These are phyloP conservation scores for Castanea sativa DNA, from an alignment of 306 rosid species.

Conservation along the genomic window DNA sequence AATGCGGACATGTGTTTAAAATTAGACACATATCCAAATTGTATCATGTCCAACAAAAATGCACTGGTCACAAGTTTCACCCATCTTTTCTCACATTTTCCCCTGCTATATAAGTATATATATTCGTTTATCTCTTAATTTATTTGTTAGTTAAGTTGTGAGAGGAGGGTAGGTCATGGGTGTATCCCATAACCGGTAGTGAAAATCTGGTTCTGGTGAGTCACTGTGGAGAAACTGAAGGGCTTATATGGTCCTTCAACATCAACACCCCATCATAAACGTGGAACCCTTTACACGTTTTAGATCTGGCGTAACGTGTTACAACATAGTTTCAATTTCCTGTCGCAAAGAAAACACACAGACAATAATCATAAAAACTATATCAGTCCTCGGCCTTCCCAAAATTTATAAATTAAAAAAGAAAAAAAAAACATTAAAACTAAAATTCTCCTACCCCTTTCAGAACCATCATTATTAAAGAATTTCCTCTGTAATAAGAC, in stretches of 20 bases:
- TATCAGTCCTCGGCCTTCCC: constrained; percentile 55
- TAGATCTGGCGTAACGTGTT: constrained; percentile 42
- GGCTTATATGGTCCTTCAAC: constrained; percentile 53
- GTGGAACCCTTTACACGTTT: constrained; percentile 55
- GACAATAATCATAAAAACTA: constrained; percentile 39
- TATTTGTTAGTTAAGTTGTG: background rate
- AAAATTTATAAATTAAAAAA: constrained; percentile 7
- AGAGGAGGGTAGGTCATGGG: background rate
- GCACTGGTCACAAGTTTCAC: too few relatives aligned
- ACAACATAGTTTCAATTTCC: constrained; percentile 63
- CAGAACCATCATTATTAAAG: constrained; percentile 34
- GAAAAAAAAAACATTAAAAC: background rate
- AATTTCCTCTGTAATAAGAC: constrained; percentile 27
- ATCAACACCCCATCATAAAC: constrained; percentile 39
- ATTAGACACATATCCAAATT: accelerated
- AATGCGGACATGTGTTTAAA: too few relatives aligned
- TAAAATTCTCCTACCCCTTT: constrained; percentile 21
- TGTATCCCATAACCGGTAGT: background rate
- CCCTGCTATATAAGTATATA: background rate
- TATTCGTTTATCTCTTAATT: background rate
- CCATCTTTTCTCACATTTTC: background rate
- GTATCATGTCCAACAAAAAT: too few relatives aligned
- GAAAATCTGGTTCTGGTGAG: constrained; percentile 7
- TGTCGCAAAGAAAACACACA: constrained; percentile 35
- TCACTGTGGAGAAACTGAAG: constrained; percentile 32